A percentile compares a stretch with the other conserved stretches of the same genome.
Conservation (phyloP, 176 grass and related monocot genomes). For the Saccharum officinarum region DNA sequence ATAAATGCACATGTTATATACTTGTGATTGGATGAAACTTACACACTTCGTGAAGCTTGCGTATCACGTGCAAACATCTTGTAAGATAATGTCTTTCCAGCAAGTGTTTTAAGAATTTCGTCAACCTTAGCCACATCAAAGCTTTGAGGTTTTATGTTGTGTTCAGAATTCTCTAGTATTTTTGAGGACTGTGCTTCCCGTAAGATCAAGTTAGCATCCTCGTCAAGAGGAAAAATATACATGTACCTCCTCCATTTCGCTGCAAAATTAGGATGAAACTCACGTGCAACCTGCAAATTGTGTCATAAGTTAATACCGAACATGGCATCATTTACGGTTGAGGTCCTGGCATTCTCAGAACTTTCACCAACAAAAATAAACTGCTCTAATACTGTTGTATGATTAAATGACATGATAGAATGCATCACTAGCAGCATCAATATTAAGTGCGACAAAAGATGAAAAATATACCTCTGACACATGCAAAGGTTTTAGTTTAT, state of each 20-base stretch:
- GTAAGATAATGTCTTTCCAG: slow-evolving; percentile 82
- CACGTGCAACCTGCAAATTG: slow-evolving; percentile 71
- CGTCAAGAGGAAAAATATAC: slow-evolving; percentile 88
- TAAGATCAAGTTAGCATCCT: slow-evolving; percentile 32
- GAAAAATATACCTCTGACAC: slow-evolving; percentile 60
- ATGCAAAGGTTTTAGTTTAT: slow-evolving; percentile 61
- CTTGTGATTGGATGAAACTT: slow-evolving; percentile 31
- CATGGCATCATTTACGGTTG: background rate
- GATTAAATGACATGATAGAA: background rate
- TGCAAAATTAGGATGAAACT: slow-evolving; percentile 96
- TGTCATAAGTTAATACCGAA: slow-evolving; percentile 17
- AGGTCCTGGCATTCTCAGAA: slow-evolving; percentile 2
- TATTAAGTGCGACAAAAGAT: background rate
- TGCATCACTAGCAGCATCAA: background rate
- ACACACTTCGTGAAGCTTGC: slow-evolving; percentile 81
- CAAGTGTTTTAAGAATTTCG: slow-evolving; percentile 62
- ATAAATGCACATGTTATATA: background rate
- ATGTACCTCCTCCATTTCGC: slow-evolving; percentile 91
- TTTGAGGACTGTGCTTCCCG: slow-evolving; percentile 30
- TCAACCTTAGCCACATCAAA: slow-evolving; percentile 82
- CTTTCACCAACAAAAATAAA: background rate
- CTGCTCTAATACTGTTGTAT: background rate
- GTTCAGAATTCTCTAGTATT: slow-evolving; percentile 25
- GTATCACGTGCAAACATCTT: slow-evolving; percentile 95
- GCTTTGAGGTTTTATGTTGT: slow-evolving; percentile 44